A percentile compares a stretch with the other conserved stretches of the same genome.
Evolutionary conservation across 192 early-diverging fungal species (phyloP).

Genomic region (Entomortierella parvispora): DNA sequence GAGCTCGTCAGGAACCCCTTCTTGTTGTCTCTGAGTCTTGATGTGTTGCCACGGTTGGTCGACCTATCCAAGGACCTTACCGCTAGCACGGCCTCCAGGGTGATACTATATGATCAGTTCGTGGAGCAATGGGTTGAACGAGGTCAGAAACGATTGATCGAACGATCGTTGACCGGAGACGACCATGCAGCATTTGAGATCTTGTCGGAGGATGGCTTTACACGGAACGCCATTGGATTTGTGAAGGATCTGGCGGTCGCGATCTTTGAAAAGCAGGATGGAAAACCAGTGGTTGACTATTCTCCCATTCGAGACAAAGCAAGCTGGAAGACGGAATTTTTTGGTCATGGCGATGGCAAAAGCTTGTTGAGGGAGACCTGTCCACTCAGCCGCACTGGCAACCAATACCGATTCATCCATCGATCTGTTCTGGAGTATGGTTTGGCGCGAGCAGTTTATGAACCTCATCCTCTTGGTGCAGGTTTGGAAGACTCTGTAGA

Average conservation of each 20-base stretch:
- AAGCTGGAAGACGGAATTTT: neutral
- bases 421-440: neutral
- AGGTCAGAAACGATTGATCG: neutral
- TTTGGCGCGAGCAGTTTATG: too few relatives aligned
- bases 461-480: too few relatives aligned
- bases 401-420: neutral
- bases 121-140: neutral
- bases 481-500: too few relatives aligned
- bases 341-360: neutral
- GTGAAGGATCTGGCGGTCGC: neutral
- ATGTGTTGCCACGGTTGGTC: neutral
- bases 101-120: neutral
- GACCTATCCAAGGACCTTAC: neutral
- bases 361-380: neutral
- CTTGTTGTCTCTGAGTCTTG: neutral
- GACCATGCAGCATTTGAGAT: too few relatives aligned
- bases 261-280: neutral
- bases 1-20: conserved; percentile 13
- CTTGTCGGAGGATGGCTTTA: neutral
- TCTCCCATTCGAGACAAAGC: neutral
- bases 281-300: neutral
- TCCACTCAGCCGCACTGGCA: neutral
- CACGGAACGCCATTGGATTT: neutral
- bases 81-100: neutral
- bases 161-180: too few relatives aligned